These are phyloP conservation scores for Cadophora malorum DNA, from an alignment of 2,329 filamentous ascomycete genomes.

Conservation along the genomic window DNA sequence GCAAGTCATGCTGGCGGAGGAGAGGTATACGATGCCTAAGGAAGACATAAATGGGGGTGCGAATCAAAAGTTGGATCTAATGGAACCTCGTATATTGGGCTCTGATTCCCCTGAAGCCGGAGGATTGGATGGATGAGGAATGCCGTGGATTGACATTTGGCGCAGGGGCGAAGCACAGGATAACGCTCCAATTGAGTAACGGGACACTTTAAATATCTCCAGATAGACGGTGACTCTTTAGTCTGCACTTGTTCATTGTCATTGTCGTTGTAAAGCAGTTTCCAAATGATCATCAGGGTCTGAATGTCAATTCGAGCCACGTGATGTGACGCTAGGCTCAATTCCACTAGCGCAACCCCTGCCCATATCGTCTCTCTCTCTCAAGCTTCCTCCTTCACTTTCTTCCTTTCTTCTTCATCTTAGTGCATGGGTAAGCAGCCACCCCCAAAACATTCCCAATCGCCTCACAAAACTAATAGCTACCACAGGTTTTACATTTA, in stretches of 20 bases:
- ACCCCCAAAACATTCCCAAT: slow-evolving; percentile 5
- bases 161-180: no score
- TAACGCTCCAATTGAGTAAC: not conserved
- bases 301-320: not conserved
- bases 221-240: not conserved
- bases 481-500: slow-evolving; percentile 69
- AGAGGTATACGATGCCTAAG: not conserved
- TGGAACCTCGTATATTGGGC: not conserved
- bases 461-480: slow-evolving; percentile 46
- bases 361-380: not conserved
- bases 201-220: not conserved
- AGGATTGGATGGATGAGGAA: not conserved
- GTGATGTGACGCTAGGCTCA: not conserved
- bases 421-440: slow-evolving; percentile 58
- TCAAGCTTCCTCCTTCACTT: not conserved
- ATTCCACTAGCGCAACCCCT: not conserved
- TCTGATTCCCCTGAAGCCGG: not conserved
- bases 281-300: not conserved
- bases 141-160: not conserved
- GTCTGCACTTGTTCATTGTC: not conserved
- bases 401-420: slow-evolving; percentile 56
- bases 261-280: not conserved
- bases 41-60: not conserved
- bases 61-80: not conserved
- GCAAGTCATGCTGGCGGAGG: not conserved